These are phyloP conservation scores for Infundibulicybe gibba DNA, from an alignment of 768 basidiomycete species.

Conservation along the genomic window DNA sequence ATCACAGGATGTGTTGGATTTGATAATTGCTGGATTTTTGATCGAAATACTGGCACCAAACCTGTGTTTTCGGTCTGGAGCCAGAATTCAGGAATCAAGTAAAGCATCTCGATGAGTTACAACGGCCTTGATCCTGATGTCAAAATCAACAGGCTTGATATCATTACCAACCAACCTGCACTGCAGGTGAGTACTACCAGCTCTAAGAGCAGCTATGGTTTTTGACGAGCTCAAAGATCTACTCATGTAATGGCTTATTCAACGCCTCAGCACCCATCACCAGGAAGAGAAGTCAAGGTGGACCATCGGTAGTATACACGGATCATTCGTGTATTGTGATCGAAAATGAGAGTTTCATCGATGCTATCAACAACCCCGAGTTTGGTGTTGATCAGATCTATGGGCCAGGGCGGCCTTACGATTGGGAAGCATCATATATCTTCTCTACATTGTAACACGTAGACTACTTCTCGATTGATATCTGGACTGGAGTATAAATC, in stretches of 20 bases:
- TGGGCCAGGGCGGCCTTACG: constrained; percentile 30
- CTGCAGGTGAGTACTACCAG: constrained; percentile 26
- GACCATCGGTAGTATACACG: constrained; percentile 26
- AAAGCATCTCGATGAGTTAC: constrained; percentile 2
- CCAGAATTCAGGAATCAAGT: constrained; percentile 42
- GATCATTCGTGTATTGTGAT: constrained; percentile 41
- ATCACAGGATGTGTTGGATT: constrained; percentile 38
- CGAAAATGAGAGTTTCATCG: constrained; percentile 40
- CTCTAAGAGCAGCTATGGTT: neutral
- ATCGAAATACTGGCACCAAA: constrained; percentile 21
- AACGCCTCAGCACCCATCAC: constrained; percentile 31
- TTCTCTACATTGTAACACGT: constrained; percentile 17
- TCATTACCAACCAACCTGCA: constrained; percentile 42
- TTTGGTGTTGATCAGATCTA: constrained; percentile 41
- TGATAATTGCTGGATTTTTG: constrained; percentile 45
- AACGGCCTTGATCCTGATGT: neutral
- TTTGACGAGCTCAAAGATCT: constrained; percentile 21
- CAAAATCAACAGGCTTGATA: constrained; percentile 29
- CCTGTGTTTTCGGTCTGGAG: constrained; percentile 40
- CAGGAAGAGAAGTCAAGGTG: constrained; percentile 39
- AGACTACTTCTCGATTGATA: too few species aligned
- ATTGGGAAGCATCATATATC: constrained; percentile 36
- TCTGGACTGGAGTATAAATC: too few species aligned
- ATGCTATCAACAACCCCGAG: constrained; percentile 47
- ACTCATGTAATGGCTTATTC: constrained; percentile 38